Evolutionary conservation across 352 stramenopile species (phyloP).

Genomic region (Plasmopara halstedii): DNA sequence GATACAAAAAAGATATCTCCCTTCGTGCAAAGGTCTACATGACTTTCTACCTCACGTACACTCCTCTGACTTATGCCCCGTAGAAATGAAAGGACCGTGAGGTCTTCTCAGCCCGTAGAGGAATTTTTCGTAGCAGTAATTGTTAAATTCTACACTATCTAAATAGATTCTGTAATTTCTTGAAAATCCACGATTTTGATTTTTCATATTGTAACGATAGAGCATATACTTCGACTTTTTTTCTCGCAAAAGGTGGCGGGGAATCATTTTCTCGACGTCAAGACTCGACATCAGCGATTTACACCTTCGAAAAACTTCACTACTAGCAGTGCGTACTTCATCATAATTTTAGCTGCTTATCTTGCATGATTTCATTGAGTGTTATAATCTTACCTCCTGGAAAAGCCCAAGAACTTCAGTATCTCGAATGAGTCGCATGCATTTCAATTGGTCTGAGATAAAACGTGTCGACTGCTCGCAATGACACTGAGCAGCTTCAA

Average conservation of each 20-base stretch:
- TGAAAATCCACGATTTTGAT: no score
- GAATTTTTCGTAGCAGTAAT: no score
- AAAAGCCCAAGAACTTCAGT: constrained; percentile 13
- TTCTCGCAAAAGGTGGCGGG: not conserved
- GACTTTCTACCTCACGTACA: no score
- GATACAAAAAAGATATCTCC: no score
- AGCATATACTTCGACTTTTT: constrained; percentile 6
- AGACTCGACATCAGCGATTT: not conserved
- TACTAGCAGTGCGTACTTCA: constrained; percentile 17
- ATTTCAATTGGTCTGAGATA: constrained; percentile 21
- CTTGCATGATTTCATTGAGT: not conserved
- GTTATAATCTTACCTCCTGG: constrained; percentile 17
- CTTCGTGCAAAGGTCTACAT: no score
- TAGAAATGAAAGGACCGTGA: no score
- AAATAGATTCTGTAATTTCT: no score
- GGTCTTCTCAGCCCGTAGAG: no score
- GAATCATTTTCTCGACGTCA: not conserved
- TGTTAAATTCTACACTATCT: no score
- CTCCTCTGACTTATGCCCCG: no score
- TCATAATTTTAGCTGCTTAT: constrained; percentile 1
- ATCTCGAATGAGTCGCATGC: constrained; percentile 3
- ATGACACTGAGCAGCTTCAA: constrained; percentile 23
- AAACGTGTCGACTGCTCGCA: constrained; percentile 22
- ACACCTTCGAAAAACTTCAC: constrained; percentile 20
- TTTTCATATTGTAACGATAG: no score